Percentiles rank a stretch among this genome's conserved stretches.
Evolutionary conservation across 2,329 filamentous ascomycete genomes (phyloP).

Genomic region (Paecilomyces sp.): DNA sequence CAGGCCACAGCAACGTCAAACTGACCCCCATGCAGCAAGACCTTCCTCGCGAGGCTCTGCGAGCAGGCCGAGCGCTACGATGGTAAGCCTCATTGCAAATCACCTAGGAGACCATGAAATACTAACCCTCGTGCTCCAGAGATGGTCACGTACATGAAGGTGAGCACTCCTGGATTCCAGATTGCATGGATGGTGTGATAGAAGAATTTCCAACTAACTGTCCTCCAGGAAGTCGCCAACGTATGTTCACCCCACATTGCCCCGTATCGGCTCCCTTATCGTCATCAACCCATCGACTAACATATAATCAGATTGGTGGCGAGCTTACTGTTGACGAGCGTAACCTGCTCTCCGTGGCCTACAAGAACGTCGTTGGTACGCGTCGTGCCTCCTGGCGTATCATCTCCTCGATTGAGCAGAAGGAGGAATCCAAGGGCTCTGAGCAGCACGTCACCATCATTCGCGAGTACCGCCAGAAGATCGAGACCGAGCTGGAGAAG

Average conservation of each 20-base stretch:
- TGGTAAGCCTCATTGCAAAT: constrained; percentile 50
- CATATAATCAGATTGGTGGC: constrained; percentile 49
- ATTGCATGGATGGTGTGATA: background rate
- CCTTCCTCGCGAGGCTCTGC: constrained; percentile 98
- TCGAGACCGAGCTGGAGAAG: constrained; percentile 91
- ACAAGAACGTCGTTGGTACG: constrained; percentile 98
- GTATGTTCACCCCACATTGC: constrained; percentile 39
- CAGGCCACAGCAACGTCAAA: constrained; percentile 11
- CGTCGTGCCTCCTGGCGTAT: constrained; percentile 98
- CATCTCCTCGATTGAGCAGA: constrained; percentile 97
- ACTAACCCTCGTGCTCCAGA: constrained; percentile 42
- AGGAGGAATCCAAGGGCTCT: constrained; percentile 99
- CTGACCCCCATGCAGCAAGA: constrained; percentile 67
- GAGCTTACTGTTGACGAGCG: constrained; percentile 73
- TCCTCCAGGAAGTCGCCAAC: constrained; percentile 80
- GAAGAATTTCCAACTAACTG: background rate
- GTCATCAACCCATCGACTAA: constrained; percentile 11
- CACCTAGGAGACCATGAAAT: background rate
- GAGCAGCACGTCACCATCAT: constrained; percentile 82
- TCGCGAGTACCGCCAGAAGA: constrained; percentile 98
- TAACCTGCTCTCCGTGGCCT: constrained; percentile 94
- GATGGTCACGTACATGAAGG: constrained; percentile 99
- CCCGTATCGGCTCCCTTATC: constrained; percentile 10
- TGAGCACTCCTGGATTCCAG: constrained; percentile 31
- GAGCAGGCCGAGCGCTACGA: constrained; percentile 99